These are phyloP conservation scores for Globisporangium yorkense DNA, from an alignment of 352 stramenopile species.

Conservation along the genomic window DNA sequence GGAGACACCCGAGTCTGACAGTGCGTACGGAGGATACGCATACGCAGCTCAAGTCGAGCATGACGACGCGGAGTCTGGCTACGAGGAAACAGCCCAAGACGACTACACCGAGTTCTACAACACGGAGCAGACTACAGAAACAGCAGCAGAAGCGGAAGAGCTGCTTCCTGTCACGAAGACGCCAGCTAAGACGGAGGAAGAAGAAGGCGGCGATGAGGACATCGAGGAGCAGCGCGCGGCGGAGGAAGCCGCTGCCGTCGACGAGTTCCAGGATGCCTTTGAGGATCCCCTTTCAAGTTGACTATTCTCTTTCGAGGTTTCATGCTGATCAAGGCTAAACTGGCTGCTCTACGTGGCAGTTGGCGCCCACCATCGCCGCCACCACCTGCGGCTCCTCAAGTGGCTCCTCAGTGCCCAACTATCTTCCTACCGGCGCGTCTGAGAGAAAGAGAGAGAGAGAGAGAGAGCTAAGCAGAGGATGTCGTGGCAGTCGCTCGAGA, in stretches of 20 bases:
- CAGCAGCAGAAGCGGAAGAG: background rate
- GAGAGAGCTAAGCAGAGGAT: slow-evolving; percentile 10
- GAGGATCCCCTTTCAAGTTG: background rate
- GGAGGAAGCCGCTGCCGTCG: background rate
- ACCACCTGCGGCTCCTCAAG: background rate
- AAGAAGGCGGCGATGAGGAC: background rate
- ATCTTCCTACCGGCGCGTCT: too few relatives aligned
- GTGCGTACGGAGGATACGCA: too few relatives aligned
- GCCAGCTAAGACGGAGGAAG: background rate
- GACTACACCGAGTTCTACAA: too few relatives aligned
- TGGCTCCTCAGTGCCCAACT: too few relatives aligned
- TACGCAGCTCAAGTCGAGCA: too few relatives aligned
- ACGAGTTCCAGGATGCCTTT: background rate
- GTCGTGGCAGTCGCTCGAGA: slow-evolving; percentile 57
- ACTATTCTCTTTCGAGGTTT: too few relatives aligned
- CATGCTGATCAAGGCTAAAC: background rate
- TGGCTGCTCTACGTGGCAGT: background rate
- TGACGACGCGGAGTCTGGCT: too few relatives aligned
- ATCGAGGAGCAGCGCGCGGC: background rate
- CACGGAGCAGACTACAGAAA: background rate
- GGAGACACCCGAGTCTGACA: too few relatives aligned
- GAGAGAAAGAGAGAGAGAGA: too few relatives aligned
- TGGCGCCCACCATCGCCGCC: background rate
- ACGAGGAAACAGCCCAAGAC: too few relatives aligned
- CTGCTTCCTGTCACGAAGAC: too few relatives aligned